These are phyloP conservation scores for Phytomonas francai DNA, from an alignment of 208 protist species.

Conservation along the genomic window DNA sequence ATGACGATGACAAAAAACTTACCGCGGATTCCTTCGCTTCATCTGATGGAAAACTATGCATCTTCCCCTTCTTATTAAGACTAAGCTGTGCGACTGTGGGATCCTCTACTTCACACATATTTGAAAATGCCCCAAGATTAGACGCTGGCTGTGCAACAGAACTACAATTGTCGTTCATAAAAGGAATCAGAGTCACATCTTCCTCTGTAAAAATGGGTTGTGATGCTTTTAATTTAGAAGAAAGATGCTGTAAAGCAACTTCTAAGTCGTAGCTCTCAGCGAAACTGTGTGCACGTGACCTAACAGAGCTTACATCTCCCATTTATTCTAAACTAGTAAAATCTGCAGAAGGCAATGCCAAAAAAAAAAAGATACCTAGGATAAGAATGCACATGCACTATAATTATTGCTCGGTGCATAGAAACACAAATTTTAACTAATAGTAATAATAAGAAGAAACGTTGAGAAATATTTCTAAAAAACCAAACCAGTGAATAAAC, in stretches of 20 bases:
- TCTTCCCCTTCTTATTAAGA: neutral
- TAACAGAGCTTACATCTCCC: conserved; percentile 18
- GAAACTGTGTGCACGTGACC: conserved; percentile 23
- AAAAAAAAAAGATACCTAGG: neutral
- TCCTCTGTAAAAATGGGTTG: conserved; percentile 77
- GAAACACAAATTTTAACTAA: conserved; percentile 1
- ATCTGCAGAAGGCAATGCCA: neutral
- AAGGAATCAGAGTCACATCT: conserved; percentile 64
- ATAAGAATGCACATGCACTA: neutral
- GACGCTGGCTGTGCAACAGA: conserved; percentile 18
- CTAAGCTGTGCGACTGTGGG: neutral
- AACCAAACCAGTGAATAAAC: neutral
- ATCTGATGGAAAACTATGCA: neutral
- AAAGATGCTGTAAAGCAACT: conserved; percentile 47
- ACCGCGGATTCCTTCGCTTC: neutral
- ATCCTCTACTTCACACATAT: neutral
- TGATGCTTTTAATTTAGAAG: conserved; percentile 42
- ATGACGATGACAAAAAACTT: neutral
- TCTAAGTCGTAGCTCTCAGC: conserved; percentile 35
- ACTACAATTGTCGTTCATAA: conserved; percentile 24
- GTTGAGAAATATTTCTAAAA: neutral
- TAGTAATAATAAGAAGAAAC: conserved; percentile 15
- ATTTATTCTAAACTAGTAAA: conserved; percentile 8
- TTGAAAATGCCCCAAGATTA: neutral
- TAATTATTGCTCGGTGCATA: neutral